Percentiles rank a stretch among this genome's conserved stretches.
phyloP scores from a whole-genome alignment of 441 rosid species.

The Isatis lusitanica region DNA sequence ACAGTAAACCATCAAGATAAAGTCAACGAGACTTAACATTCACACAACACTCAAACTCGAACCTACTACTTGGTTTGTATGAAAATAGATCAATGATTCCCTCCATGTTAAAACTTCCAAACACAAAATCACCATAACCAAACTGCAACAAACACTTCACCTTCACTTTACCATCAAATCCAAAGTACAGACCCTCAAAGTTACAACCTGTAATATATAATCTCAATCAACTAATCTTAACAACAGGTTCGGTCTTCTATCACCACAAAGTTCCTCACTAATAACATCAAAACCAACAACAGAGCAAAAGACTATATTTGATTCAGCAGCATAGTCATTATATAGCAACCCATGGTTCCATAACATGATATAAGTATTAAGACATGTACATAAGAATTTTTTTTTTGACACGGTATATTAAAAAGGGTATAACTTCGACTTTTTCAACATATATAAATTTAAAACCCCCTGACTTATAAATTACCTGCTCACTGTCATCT shows the following conservation, averaged over 20 bases:
- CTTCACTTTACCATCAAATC: background rate
- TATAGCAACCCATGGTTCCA: constrained; percentile 24
- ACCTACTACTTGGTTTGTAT: background rate
- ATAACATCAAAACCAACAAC: constrained; percentile 25
- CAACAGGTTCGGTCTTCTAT: constrained; percentile 12
- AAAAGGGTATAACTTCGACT: constrained; percentile 19
- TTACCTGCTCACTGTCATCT: constrained; percentile 31
- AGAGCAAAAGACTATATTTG: constrained; percentile 13
- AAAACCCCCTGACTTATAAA: constrained; percentile 26
- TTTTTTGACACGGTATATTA: constrained; percentile 22
- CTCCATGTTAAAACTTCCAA: no score
- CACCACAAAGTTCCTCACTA: background rate
- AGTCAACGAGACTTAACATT: background rate
- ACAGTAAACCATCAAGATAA: background rate
- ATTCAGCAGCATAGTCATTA: constrained; percentile 20
- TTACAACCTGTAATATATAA: background rate
- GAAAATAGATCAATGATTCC: background rate
- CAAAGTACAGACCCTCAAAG: background rate
- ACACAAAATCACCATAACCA: background rate
- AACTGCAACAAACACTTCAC: background rate
- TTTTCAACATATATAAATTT: constrained; percentile 32
- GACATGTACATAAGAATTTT: constrained; percentile 37
- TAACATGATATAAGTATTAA: constrained; percentile 30
- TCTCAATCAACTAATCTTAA: background rate
- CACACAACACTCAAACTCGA: background rate